Base-by-base conservation (phyloP, 768 basidiomycete genomes). In the Lactarius indigo region DNA sequence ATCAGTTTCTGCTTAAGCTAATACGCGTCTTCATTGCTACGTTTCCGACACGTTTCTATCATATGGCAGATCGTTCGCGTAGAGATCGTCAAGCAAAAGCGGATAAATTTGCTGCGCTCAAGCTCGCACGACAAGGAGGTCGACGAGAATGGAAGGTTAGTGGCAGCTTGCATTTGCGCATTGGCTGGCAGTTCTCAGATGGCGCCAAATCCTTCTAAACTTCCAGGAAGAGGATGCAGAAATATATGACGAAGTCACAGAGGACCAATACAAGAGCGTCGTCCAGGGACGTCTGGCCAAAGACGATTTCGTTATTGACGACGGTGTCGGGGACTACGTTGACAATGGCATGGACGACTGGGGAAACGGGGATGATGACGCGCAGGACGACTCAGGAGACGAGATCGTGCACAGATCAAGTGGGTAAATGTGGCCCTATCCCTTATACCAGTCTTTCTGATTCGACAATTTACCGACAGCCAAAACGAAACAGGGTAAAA, bases 331-430 rank as follows among this genome's bases (percentile, higher is more conserved):
- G 17, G 97, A 94, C 6, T 98, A 99, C 72, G 88, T 90, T 75
- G 97, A 99, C 79, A 93, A 97, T 74, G 97, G 97, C 5, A 89
- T 94, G 87, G 97, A 98, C 65, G 95, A 96, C 73, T 98, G 93
- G 89, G 85, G 84, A 37, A 84, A 82, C 31, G 84, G 80, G 10
- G 81, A 83, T 33, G 81, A 83, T 57, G 82, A 84, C n/a, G 84
- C 83, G 33, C 82, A 83, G 8, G 84, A 64, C 5, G 57, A 63
- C 28, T 64, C 68, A 7, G 79, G 76, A 20, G 78, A 78, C 5
- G 77, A 78, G 35, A 78, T 70, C 66, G 81, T 78, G 72, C 81
- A 77, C 73, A 82, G 15, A 70, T 20, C 47, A 5, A 17, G 18
- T 56, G 41, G 54, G 5, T 6, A 42, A 47, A 41, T 52, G 5